A percentile compares a stretch with the other conserved stretches of the same genome.
These are phyloP conservation scores for Fusarium sp. DNA, from an alignment of 2,329 filamentous ascomycete genomes.

Conservation along the genomic window DNA sequence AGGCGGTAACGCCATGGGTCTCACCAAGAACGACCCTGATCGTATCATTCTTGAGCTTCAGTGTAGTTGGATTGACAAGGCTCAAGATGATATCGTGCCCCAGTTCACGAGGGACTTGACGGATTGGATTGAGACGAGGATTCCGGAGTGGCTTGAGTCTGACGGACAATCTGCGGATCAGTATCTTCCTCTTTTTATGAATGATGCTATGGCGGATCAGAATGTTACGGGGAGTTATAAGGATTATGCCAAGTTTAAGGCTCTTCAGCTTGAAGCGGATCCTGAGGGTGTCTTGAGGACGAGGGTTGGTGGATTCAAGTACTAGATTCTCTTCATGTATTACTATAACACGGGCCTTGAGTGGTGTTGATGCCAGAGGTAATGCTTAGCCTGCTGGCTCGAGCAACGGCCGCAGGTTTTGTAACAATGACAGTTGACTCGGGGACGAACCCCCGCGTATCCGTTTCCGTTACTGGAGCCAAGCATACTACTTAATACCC, in stretches of 20 bases:
- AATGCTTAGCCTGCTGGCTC: background rate
- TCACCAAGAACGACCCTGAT: background rate
- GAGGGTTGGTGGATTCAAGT: background rate
- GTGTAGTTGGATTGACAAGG: conserved; percentile 17
- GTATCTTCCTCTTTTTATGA: conserved; percentile 1
- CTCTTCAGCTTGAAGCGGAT: background rate
- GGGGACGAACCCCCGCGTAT: background rate
- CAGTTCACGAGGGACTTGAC: conserved; percentile 13
- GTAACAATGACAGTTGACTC: background rate
- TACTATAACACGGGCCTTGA: background rate
- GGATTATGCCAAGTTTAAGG: background rate
- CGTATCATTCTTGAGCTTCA: conserved; percentile 16
- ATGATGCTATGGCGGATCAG: conserved; percentile 1
- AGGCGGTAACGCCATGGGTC: conserved; percentile 20
- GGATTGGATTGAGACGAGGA: background rate
- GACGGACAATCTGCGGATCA: background rate
- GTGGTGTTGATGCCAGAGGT: background rate
- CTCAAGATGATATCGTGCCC: background rate
- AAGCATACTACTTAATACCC: too few species aligned
- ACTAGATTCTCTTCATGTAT: background rate
- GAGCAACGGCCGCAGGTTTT: background rate
- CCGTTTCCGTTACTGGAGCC: background rate
- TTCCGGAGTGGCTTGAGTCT: background rate
- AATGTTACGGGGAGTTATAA: background rate
- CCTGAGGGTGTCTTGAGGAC: background rate